A percentile compares a stretch with the other conserved stretches of the same genome.
These are phyloP conservation scores for Penicillium salamii DNA, from an alignment of 495 filamentous ascomycete genomes.

Conservation along the genomic window DNA sequence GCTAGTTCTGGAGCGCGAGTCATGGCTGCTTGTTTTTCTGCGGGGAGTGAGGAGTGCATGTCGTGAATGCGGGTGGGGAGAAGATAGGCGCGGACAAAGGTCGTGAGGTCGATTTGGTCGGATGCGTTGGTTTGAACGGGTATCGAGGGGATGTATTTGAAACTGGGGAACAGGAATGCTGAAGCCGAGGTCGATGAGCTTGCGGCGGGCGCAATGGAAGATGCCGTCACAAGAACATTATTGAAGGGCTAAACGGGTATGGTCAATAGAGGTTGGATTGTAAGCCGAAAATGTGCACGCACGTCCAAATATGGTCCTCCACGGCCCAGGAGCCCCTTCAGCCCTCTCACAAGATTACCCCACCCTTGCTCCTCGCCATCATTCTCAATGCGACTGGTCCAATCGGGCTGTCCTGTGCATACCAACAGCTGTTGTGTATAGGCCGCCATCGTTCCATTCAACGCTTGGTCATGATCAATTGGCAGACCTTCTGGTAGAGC, in stretches of 20 bases:
- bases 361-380: slow-evolving; percentile 41
- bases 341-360: slow-evolving; percentile 63
- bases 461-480: slow-evolving; percentile 66
- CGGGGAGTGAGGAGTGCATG: slow-evolving; percentile 51
- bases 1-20: slow-evolving; percentile 30
- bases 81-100: slow-evolving; percentile 40
- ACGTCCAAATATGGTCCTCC: slow-evolving; percentile 71
- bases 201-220: slow-evolving; percentile 57
- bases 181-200: slow-evolving; percentile 49
- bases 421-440: slow-evolving; percentile 82
- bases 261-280: neutral
- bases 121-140: slow-evolving; percentile 27
- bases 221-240: slow-evolving; percentile 70
- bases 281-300: slow-evolving; percentile 28
- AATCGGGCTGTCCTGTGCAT: slow-evolving; percentile 76
- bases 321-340: slow-evolving; percentile 65
- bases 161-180: slow-evolving; percentile 70
- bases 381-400: slow-evolving; percentile 70
- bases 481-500: slow-evolving; percentile 63
- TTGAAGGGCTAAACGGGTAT: slow-evolving; percentile 63
- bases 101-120: slow-evolving; percentile 22
- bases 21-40: slow-evolving; percentile 26
- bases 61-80: slow-evolving; percentile 58
- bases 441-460: slow-evolving; percentile 73
- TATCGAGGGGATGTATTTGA: slow-evolving; percentile 74